phyloP scores from a whole-genome alignment of 257 asterid genomes.

The Penstemon davidsonii region DNA sequence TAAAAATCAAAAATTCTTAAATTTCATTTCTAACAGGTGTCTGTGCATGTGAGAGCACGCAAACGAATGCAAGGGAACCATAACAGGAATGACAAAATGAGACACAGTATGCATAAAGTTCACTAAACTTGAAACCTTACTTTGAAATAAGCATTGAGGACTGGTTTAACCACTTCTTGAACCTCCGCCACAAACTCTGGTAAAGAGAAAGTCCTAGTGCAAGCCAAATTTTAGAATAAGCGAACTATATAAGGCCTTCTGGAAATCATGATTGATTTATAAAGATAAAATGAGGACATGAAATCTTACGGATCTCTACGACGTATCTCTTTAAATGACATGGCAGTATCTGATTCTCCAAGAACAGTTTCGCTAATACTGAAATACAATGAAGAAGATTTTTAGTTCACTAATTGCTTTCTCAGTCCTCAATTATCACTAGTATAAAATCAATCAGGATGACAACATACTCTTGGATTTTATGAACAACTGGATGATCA shows the following conservation, averaged over 20 bases:
- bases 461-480: constrained; percentile 80
- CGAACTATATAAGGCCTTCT: background rate
- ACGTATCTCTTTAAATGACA: constrained; percentile 93
- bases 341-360: constrained; percentile 92
- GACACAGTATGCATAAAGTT: background rate
- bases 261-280: background rate
- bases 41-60: background rate
- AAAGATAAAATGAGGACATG: constrained; percentile 17
- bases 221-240: constrained; percentile 21
- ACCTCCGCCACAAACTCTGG: constrained; percentile 97
- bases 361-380: constrained; percentile 87
- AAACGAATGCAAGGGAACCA: background rate
- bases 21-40: background rate
- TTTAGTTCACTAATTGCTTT: constrained; percentile 21
- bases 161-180: constrained; percentile 90
- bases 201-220: constrained; percentile 72
- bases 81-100: background rate
- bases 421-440: background rate
- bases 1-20: background rate
- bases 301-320: constrained; percentile 85
- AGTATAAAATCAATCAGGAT: background rate
- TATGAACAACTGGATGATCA: constrained; percentile 92
- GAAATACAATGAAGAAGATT: constrained; percentile 36
- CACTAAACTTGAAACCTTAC: constrained; percentile 44
- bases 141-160: constrained; percentile 81